phyloP scores from a whole-genome alignment of 208 protist genomes.

The Wallacemonas sp. region DNA sequence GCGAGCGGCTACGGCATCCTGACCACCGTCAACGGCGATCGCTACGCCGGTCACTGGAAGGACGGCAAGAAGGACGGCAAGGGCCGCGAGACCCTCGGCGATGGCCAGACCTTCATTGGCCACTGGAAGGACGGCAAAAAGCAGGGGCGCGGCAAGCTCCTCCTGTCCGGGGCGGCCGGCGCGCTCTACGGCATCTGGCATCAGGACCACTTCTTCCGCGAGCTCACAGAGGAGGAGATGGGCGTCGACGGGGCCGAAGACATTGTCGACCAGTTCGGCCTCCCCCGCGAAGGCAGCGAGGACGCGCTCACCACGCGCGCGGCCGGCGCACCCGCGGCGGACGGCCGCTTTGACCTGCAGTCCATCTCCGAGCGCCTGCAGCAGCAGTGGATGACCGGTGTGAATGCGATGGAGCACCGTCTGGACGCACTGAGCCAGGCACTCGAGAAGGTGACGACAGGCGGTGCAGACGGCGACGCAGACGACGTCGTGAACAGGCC shows the following conservation, averaged over 20 bases:
- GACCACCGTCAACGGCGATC: slow-evolving; percentile 57
- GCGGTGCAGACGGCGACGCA: neutral
- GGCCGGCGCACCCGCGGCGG: neutral
- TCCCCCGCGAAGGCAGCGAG: slow-evolving; percentile 20
- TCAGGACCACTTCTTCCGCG: slow-evolving; percentile 64
- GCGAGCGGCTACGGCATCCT: slow-evolving; percentile 71
- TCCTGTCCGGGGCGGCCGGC: slow-evolving; percentile 36
- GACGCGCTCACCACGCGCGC: neutral
- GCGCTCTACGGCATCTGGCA: slow-evolving; percentile 74
- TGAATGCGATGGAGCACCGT: slow-evolving; percentile 50
- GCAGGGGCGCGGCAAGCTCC: slow-evolving; percentile 65
- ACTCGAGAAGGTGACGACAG: slow-evolving; percentile 39
- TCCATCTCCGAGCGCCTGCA: slow-evolving; percentile 6
- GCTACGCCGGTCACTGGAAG: slow-evolving; percentile 64
- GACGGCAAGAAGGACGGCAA: slow-evolving; percentile 61
- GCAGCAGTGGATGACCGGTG: slow-evolving; percentile 25
- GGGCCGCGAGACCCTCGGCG: slow-evolving; percentile 56
- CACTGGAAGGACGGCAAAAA: slow-evolving; percentile 64
- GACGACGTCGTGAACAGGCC: neutral
- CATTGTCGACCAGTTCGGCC: slow-evolving; percentile 34
- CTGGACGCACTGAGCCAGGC: slow-evolving; percentile 56
- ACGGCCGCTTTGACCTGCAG: slow-evolving; percentile 1
- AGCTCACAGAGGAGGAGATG: slow-evolving; percentile 56
- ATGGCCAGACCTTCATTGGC: slow-evolving; percentile 71
- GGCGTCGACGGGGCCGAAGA: slow-evolving; percentile 30